Base-by-base conservation (phyloP, 495 filamentous ascomycete species). In the Halenospora varia region DNA sequence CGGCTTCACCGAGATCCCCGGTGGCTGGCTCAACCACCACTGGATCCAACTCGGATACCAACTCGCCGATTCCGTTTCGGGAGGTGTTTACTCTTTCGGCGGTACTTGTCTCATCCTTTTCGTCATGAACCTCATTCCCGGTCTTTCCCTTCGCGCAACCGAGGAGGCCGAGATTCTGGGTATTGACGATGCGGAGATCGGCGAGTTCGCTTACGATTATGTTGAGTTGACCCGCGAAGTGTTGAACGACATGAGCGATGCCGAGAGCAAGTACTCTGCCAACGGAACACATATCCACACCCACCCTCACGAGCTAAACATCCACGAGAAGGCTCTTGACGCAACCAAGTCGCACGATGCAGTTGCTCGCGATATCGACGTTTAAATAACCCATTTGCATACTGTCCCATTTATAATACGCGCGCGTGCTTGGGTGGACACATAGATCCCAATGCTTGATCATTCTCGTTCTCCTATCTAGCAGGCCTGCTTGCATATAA, bases 201-300 rank as follows among this genome's bases (percentile, higher is more conserved):
- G 93, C 69, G 93, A 97, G 76, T 97, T 96, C 72, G 94, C 94
- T 40, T 98, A 98, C 70, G 94, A 97, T 71, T 97, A 96, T 63
- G 93, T 97, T 62, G 93, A 97, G 74, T 77, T 96, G 57, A 88
- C 84, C 40, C 83, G 93, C 51, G 94, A 97, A 62, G 86, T 96
- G 48, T 75, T 89, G 57, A 84, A 82, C 61, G 76, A 82, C 24
- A 76, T 84, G 10, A 78, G 82, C n/a, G 77, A 59, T 20, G 57
- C 23, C 18, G 57, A 49, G 23, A 58, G 53, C 39, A 64, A 61
- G 46, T 57, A 6, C 35, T 47, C 44, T 18, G 15, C 8, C 15
- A 40, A 8, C 35, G 35, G 35, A 9, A 15, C 35, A 15, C 35
- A 40, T 15, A 40, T 15, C 15, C 35, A n/a, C n/a, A n/a, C n/a